A percentile compares a stretch with the other conserved stretches of the same genome.
Conservation (phyloP, 768 basidiomycete genomes). For the Agrocybe chaxingu region DNA sequence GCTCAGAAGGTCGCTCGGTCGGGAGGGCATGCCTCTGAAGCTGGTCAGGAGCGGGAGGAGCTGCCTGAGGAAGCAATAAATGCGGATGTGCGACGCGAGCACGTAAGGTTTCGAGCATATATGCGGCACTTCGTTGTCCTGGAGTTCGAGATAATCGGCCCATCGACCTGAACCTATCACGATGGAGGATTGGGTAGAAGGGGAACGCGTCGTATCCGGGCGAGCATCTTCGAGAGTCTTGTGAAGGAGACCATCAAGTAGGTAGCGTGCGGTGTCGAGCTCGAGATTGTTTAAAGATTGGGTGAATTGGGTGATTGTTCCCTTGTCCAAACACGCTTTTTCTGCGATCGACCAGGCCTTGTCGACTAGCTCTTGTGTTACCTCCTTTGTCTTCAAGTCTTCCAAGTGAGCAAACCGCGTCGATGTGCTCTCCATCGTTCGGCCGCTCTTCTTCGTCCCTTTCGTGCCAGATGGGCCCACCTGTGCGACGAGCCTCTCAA, state of each 20-base stretch:
- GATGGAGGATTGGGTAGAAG: constrained; percentile 10
- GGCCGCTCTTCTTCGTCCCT: constrained; percentile 15
- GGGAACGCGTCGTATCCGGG: neutral
- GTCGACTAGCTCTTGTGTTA: constrained; percentile 41
- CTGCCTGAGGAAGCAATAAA: constrained; percentile 51
- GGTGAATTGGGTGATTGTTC: constrained; percentile 5
- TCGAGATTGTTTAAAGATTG: constrained; percentile 47
- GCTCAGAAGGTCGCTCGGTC: constrained; percentile 11
- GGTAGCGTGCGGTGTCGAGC: constrained; percentile 54
- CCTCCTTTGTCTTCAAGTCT: constrained; percentile 16
- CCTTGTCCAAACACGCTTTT: constrained; percentile 13
- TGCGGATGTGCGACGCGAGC: constrained; percentile 47
- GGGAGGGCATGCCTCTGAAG: neutral
- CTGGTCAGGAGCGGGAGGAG: constrained; percentile 17
- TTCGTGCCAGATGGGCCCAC: constrained; percentile 6
- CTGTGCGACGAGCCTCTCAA: constrained; percentile 14
- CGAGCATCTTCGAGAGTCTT: constrained; percentile 34
- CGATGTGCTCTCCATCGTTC: constrained; percentile 21
- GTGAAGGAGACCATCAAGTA: constrained; percentile 48
- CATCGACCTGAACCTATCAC: constrained; percentile 31
- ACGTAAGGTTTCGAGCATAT: constrained; percentile 44
- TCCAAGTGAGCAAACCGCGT: constrained; percentile 19
- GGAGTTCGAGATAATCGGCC: constrained; percentile 50
- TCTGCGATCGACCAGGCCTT: constrained; percentile 43
- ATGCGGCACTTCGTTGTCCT: constrained; percentile 53